Percentiles rank a stretch among this genome's conserved stretches.
Conservation (phyloP, 2,329 filamentous ascomycete species). For the Phialophora verrucosa region DNA sequence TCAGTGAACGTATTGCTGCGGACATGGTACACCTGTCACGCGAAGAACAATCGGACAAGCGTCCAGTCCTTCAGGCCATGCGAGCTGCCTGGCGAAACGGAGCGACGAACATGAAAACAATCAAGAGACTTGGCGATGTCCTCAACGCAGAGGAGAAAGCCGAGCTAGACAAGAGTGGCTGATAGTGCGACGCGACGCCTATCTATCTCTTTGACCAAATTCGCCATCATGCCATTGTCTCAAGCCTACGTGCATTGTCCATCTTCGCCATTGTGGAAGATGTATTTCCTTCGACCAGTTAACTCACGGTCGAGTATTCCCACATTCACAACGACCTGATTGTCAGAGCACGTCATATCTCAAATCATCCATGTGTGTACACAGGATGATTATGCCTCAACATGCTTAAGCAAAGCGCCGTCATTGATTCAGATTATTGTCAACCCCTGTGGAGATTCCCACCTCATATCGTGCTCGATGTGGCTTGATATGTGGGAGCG, state of each 20-base stretch:
- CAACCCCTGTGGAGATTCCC: constrained; percentile 5
- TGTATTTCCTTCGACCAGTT: constrained; percentile 16
- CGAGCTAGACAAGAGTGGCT: constrained; percentile 49
- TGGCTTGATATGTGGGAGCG: constrained; percentile 10
- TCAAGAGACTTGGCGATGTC: constrained; percentile 61
- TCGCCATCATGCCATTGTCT: constrained; percentile 18
- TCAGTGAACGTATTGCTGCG: constrained; percentile 59
- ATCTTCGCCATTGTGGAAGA: constrained; percentile 22
- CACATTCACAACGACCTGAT: constrained; percentile 4
- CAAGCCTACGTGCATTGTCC: constrained; percentile 21
- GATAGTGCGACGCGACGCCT: constrained; percentile 15
- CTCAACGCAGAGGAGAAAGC: constrained; percentile 59
- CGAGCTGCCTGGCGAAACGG: constrained; percentile 61
- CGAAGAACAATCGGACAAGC: constrained; percentile 51
- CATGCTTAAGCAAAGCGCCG: not conserved
- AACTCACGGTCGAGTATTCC: constrained; percentile 16
- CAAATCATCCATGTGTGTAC: constrained; percentile 10
- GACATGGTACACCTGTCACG: constrained; percentile 63
- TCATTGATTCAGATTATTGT: constrained; percentile 13
- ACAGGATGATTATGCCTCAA: constrained; percentile 12
- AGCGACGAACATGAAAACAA: constrained; percentile 60
- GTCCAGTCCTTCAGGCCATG: constrained; percentile 58
- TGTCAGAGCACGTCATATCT: constrained; percentile 15
- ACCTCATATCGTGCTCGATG: constrained; percentile 3
- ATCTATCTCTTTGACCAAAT: constrained; percentile 1